Percentiles rank a stretch among this genome's conserved stretches.
phyloP scores from a whole-genome alignment of 495 filamentous ascomycete species.

The Emericellopsis terricola region DNA sequence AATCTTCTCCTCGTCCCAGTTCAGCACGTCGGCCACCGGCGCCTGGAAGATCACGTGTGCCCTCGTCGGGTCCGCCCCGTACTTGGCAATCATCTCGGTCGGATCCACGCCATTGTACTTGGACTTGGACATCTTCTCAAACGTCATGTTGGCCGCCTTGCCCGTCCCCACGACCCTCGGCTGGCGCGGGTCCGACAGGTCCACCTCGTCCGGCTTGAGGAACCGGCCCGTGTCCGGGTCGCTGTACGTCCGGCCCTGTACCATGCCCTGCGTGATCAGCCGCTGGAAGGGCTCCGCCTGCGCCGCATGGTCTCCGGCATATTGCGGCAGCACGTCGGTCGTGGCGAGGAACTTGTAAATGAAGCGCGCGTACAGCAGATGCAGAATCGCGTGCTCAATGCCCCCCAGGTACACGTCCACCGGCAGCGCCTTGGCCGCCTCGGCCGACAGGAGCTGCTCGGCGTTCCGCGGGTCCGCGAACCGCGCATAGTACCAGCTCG shows the following conservation, averaged over 20 bases:
- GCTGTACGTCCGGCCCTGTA: constrained; percentile 67
- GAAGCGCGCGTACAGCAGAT: constrained; percentile 83
- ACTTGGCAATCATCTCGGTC: constrained; percentile 42
- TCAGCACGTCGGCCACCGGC: constrained; percentile 61
- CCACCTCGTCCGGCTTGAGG: constrained; percentile 60
- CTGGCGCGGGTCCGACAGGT: constrained; percentile 33
- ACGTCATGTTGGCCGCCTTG: constrained; percentile 39
- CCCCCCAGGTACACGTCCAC: constrained; percentile 80
- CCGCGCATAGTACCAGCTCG: constrained; percentile 80
- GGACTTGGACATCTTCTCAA: constrained; percentile 93
- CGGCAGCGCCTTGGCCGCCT: constrained; percentile 34
- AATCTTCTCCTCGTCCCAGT: constrained; percentile 80
- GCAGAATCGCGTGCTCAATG: constrained; percentile 78
- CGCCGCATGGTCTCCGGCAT: constrained; percentile 7
- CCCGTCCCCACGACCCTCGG: constrained; percentile 44
- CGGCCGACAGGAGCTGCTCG: constrained; percentile 37
- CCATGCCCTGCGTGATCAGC: constrained; percentile 81
- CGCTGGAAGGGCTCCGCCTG: constrained; percentile 58
- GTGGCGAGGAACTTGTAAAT: constrained; percentile 70
- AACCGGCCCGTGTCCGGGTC: constrained; percentile 62
- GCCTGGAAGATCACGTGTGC: constrained; percentile 81
- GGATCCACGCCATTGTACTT: constrained; percentile 91
- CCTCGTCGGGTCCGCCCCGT: constrained; percentile 70
- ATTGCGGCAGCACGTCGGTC: constrained; percentile 16
- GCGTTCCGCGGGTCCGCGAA: constrained; percentile 54